Percentiles rank a stretch among this genome's conserved stretches.
Evolutionary conservation across 768 basidiomycete genomes (phyloP).

Genomic region (Suillus hirtellus): DNA sequence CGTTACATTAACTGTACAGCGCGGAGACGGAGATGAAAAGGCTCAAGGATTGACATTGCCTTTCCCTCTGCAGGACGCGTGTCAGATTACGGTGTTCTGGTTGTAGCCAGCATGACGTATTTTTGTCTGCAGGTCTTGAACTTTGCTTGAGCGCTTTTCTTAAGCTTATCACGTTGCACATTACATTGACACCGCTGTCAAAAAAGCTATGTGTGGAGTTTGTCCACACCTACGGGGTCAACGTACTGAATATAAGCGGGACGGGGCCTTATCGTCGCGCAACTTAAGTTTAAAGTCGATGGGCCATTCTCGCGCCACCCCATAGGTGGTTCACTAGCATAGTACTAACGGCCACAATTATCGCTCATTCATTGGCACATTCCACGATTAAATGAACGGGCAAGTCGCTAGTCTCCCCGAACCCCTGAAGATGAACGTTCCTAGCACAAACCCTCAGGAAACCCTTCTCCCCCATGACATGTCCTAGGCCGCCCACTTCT

Average conservation of each 20-base stretch:
- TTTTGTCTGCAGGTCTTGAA: neutral
- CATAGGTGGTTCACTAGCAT: neutral
- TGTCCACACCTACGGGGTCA: neutral
- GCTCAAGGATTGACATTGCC: neutral
- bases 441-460: neutral
- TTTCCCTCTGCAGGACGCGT: neutral
- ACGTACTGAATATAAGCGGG: neutral
- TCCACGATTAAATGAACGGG: neutral
- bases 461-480: neutral
- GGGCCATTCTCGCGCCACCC: neutral
- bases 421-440: neutral
- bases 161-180: neutral
- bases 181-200: neutral
- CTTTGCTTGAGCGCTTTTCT: neutral
- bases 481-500: slow-evolving; percentile 13
- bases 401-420: neutral
- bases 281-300: neutral
- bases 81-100: neutral
- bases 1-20: neutral
- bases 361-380: neutral
- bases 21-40: neutral
- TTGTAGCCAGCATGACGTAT: neutral
- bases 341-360: slow-evolving; percentile 1
- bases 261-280: neutral
- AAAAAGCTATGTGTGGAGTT: slow-evolving; percentile 4